phyloP scores from a whole-genome alignment of 768 basidiomycete genomes.

The Agaricus sinodeliciosus region DNA sequence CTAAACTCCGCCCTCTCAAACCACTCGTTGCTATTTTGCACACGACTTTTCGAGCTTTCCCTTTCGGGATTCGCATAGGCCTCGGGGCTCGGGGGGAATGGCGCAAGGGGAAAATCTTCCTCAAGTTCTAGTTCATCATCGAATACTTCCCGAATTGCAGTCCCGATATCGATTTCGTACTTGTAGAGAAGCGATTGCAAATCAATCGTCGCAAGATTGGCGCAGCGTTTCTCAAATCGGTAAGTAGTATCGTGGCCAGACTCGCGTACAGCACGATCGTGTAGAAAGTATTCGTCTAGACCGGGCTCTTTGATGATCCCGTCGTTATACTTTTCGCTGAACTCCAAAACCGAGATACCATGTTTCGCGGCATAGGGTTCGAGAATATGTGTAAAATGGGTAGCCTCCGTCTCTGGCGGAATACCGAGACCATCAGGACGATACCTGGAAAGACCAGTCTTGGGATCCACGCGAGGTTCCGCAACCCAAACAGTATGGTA shows the following conservation, averaged over 20 bases:
- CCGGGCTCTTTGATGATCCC: conserved; percentile 76
- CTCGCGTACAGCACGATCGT: conserved; percentile 94
- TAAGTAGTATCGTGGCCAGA: conserved; percentile 96
- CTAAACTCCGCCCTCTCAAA: conserved; percentile 83
- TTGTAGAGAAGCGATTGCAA: conserved; percentile 95
- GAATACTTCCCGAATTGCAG: conserved; percentile 92
- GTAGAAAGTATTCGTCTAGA: conserved; percentile 95
- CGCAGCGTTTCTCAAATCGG: conserved; percentile 95
- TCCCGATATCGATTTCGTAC: conserved; percentile 98
- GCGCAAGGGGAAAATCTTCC: conserved; percentile 85
- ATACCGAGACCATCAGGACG: conserved; percentile 93
- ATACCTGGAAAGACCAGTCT: conserved; percentile 91
- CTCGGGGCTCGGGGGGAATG: conserved; percentile 82
- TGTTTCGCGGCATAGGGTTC: conserved; percentile 92
- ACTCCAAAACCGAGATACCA: conserved; percentile 90
- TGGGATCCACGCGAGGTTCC: conserved; percentile 88
- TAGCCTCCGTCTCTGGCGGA: conserved; percentile 97
- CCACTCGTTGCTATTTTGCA: conserved; percentile 86
- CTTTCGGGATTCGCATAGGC: conserved; percentile 57
- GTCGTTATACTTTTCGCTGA: conserved; percentile 93
- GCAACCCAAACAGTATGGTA: conserved; percentile 98
- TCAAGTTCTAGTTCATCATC: conserved; percentile 88
- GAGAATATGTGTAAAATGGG: conserved; percentile 95
- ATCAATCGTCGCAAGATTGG: conserved; percentile 95
- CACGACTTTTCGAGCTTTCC: conserved; percentile 49